Evolutionary conservation across 306 rosid species (phyloP), one percentile per base, ranked within the genome.

Genomic region (Echinosophora koreensis): DNA sequence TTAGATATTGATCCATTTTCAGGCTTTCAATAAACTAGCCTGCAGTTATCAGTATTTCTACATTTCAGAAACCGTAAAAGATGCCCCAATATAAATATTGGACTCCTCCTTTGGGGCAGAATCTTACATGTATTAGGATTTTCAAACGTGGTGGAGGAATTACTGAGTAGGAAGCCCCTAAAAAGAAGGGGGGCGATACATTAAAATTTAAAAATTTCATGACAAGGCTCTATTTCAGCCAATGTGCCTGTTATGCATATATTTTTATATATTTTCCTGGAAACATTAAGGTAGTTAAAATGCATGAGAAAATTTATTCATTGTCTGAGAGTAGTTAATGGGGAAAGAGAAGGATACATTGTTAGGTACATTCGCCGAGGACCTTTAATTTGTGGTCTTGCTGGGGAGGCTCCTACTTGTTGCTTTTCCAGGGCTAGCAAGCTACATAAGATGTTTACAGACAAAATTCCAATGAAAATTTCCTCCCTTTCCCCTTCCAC

Each of bases 281-380:
- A 32, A 18, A 61, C 10, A 44, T 52, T 35, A 2, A 14, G 22
- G 41, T 28, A 30, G 60, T 44, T 10, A 32, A 71, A 15, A 17
- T 38, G 27, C 67, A 50, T 37, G 62, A 49, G 51, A 7, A 62
- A 32, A 30, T 51, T 16, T 60, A 42, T 59, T 28, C 22, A 8
- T 27, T 58, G 44, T 41, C 42, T n/a, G 9, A 50, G 57, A 42
- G 3, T 34, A 58, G 28, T 30, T 59, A 27, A 11, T 7, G 63
- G 34, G 18, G 32, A 76, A 55, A 35, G 59, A 66, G 67, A 55
- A 55, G 34, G 66, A 76, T 63, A 16, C 41, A 30, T 42, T 49
- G 52, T 69, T 39, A 28, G 47, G 42, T 30, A 6, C 47, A 51
- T 65, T 4, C n/a, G 39, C 39, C 22, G n/a, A 63, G 54, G 51